phyloP scores from a whole-genome alignment of 257 asterid genomes.

The Rhazya stricta region DNA sequence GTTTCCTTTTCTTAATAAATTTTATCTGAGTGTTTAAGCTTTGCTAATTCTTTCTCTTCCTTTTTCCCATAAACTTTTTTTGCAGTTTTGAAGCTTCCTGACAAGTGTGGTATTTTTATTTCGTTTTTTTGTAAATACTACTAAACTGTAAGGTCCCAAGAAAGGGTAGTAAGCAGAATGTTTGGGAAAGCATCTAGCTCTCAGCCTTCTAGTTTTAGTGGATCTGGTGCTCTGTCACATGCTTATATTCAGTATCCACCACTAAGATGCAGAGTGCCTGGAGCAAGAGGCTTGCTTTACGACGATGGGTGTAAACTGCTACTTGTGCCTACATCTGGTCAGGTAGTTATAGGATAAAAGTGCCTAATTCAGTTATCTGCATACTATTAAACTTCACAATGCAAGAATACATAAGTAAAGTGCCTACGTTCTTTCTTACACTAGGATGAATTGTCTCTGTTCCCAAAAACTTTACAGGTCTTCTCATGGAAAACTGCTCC shows the following conservation, averaged over 20 bases:
- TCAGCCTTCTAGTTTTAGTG: slow-evolving; percentile 48
- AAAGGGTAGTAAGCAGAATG: slow-evolving; percentile 38
- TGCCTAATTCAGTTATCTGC: background rate
- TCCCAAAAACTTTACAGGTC: slow-evolving; percentile 39
- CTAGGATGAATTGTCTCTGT: slow-evolving; percentile 18
- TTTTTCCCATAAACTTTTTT: background rate
- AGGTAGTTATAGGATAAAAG: slow-evolving; percentile 35
- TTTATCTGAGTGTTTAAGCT: background rate
- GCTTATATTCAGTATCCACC: slow-evolving; percentile 77
- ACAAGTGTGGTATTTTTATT: background rate
- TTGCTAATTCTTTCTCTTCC: background rate
- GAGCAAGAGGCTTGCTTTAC: slow-evolving; percentile 52
- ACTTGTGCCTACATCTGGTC: slow-evolving; percentile 63
- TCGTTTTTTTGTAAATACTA: slow-evolving; percentile 3
- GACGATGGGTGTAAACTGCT: slow-evolving; percentile 81
- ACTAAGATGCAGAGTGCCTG: slow-evolving; percentile 59
- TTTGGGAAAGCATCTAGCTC: slow-evolving; percentile 60
- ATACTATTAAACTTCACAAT: background rate
- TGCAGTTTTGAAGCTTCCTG: slow-evolving; percentile 11
- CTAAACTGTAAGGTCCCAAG: slow-evolving; percentile 22
- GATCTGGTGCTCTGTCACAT: slow-evolving; percentile 86
- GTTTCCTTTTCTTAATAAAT: too few relatives aligned
- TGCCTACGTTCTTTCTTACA: slow-evolving; percentile 12
- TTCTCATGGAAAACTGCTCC: slow-evolving; percentile 82
- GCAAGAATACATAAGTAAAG: background rate